Conservation (phyloP, 2,329 filamentous ascomycete genomes). For the Aspergillus floridensis region DNA sequence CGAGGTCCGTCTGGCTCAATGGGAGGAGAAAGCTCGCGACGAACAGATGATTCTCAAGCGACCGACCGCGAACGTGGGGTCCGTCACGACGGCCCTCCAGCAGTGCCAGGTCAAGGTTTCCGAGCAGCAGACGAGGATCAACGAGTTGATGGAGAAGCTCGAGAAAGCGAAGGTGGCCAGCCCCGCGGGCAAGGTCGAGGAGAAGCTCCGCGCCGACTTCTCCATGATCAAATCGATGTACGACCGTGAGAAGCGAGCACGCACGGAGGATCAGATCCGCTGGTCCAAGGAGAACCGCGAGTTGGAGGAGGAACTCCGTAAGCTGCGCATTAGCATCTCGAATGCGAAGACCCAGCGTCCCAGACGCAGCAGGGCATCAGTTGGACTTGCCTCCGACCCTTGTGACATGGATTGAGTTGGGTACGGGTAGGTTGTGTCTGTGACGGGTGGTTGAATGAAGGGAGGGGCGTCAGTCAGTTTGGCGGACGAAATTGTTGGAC, state of each 20-base stretch:
- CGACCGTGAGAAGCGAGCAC: conserved; percentile 13
- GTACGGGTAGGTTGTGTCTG: not conserved
- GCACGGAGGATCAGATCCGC: conserved; percentile 16
- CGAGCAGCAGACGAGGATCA: conserved; percentile 12
- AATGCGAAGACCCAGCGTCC: conserved; percentile 4
- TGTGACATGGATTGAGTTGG: not conserved
- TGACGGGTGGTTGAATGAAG: not conserved
- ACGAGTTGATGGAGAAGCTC: conserved; percentile 13
- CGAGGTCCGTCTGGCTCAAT: conserved; percentile 14
- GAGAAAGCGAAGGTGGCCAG: conserved; percentile 1
- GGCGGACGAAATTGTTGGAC: not conserved
- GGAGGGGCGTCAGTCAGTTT: not conserved
- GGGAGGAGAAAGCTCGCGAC: conserved; percentile 7
- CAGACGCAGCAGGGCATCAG: not conserved
- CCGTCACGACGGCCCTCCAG: conserved; percentile 15
- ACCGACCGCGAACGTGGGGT: conserved; percentile 10
- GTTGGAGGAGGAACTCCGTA: conserved; percentile 18
- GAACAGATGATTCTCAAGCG: conserved; percentile 12
- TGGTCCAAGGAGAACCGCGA: conserved; percentile 12
- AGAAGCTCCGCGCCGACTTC: conserved; percentile 10
- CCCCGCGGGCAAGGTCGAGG: not conserved
- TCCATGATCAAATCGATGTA: conserved; percentile 12
- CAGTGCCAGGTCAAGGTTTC: conserved; percentile 13
- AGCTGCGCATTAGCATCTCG: conserved; percentile 20
- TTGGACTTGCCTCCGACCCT: not conserved